phyloP scores from a whole-genome alignment of 345 rosid species.

The Eucalyptus tenuipes region DNA sequence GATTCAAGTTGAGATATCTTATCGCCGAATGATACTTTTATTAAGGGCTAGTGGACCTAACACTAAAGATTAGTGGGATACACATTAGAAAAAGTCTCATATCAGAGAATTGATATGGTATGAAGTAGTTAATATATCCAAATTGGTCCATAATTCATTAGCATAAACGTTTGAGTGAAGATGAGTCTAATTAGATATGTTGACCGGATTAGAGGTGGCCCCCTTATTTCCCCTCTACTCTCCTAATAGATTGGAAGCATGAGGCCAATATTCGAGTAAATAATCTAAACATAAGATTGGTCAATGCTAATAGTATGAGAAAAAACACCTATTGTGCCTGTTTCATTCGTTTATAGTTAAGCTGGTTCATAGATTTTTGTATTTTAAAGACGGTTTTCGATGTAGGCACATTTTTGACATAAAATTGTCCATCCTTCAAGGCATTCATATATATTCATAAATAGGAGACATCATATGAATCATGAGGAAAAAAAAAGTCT shows the following conservation, averaged over 20 bases:
- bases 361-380: not conserved
- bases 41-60: not conserved
- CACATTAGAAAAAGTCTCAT: not conserved
- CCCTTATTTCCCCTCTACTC: not conserved
- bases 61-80: not conserved
- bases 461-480: not conserved
- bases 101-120: accelerated
- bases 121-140: accelerated
- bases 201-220: accelerated
- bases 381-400: not conserved
- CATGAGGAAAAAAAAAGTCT: not conserved
- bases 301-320: not conserved
- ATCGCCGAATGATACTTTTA: not conserved
- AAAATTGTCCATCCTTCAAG: not conserved
- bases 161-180: not conserved
- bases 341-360: not conserved
- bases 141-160: accelerated
- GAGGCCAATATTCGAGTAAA: not conserved
- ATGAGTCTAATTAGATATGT: not conserved
- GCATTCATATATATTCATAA: not conserved
- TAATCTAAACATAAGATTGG: not conserved
- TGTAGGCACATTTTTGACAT: not conserved
- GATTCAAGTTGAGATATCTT: not conserved
- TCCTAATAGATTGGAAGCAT: not conserved
- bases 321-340: not conserved